Evolutionary conservation across 1,284 basidiomycete genomes (phyloP).

Genomic region (Termitomyces sp.): DNA sequence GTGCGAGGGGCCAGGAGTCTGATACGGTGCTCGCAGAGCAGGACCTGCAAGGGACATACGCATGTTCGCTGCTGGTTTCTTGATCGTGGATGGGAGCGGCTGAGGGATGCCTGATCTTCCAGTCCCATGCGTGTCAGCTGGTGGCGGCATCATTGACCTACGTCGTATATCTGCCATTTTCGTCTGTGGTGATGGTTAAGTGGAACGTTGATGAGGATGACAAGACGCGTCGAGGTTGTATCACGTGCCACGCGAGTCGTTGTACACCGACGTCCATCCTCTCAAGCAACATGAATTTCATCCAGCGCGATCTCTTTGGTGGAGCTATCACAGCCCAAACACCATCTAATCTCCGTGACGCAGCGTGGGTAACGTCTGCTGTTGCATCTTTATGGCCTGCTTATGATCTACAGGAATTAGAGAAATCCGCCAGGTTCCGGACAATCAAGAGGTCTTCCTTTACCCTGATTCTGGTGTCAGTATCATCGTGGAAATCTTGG

Average conservation of each 20-base stretch:
- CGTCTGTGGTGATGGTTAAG: background rate
- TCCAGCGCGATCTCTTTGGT: constrained; percentile 52
- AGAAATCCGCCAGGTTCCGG: constrained; percentile 88
- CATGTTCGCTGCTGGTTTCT: constrained; percentile 49
- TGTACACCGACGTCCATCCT: background rate
- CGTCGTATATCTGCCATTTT: constrained; percentile 41
- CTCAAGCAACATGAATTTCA: constrained; percentile 9
- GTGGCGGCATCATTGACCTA: constrained; percentile 54
- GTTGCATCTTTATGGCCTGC: constrained; percentile 3
- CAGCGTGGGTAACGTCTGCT: constrained; percentile 59
- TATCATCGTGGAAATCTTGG: constrained; percentile 83
- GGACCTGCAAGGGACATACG: constrained; percentile 70
- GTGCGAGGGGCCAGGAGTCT: constrained; percentile 38
- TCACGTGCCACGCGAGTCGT: constrained; percentile 8
- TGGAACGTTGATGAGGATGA: constrained; percentile 21
- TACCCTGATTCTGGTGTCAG: constrained; percentile 67
- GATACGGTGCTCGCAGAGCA: constrained; percentile 52
- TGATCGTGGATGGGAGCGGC: constrained; percentile 56
- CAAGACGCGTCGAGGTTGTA: constrained; percentile 22
- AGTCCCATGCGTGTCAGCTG: constrained; percentile 47
- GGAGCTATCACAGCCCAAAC: constrained; percentile 76
- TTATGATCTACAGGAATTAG: constrained; percentile 37
- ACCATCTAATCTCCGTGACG: constrained; percentile 68
- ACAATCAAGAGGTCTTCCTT: constrained; percentile 93
- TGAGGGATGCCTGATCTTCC: constrained; percentile 45